A percentile compares a stretch with the other conserved stretches of the same genome.
These are phyloP conservation scores for Hypoxylon sp. DNA, from an alignment of 2,329 filamentous ascomycete genomes.

Conservation along the genomic window DNA sequence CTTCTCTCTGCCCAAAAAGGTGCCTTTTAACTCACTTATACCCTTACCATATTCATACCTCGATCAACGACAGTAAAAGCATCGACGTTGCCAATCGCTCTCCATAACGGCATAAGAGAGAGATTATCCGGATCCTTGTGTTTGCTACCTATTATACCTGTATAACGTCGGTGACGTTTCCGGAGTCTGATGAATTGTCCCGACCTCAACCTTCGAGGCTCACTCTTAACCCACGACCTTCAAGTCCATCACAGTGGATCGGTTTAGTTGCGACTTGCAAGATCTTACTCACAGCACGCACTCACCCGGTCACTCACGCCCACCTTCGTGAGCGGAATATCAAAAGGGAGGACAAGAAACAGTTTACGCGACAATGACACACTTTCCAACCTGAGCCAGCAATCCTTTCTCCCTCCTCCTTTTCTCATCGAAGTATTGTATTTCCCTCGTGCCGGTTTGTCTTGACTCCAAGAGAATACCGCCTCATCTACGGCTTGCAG, in stretches of 20 bases:
- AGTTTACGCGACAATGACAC: constrained; percentile 42
- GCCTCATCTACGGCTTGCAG: neutral
- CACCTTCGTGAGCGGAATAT: constrained; percentile 11
- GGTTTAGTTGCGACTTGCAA: neutral
- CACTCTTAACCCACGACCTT: neutral
- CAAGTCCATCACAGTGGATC: constrained; percentile 10
- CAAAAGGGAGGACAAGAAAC: constrained; percentile 11
- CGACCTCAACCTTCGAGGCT: constrained; percentile 5
- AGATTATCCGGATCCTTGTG: constrained; percentile 3
- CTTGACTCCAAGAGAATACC: neutral
- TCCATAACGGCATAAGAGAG: neutral
- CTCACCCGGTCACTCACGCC: neutral
- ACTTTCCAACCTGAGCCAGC: constrained; percentile 41
- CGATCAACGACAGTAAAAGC: neutral
- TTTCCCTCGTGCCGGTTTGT: constrained; percentile 13
- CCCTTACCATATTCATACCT: neutral
- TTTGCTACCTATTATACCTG: constrained; percentile 1
- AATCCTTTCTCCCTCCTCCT: constrained; percentile 10
- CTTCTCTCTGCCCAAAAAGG: constrained; percentile 3
- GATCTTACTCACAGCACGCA: neutral
- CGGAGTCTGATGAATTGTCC: constrained; percentile 29
- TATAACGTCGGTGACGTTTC: constrained; percentile 13
- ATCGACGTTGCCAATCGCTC: constrained; percentile 10
- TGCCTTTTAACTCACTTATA: neutral
- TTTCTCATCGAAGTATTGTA: constrained; percentile 9